These are phyloP conservation scores for Mrakia frigida DNA, from an alignment of 768 basidiomycete species.

Conservation along the genomic window DNA sequence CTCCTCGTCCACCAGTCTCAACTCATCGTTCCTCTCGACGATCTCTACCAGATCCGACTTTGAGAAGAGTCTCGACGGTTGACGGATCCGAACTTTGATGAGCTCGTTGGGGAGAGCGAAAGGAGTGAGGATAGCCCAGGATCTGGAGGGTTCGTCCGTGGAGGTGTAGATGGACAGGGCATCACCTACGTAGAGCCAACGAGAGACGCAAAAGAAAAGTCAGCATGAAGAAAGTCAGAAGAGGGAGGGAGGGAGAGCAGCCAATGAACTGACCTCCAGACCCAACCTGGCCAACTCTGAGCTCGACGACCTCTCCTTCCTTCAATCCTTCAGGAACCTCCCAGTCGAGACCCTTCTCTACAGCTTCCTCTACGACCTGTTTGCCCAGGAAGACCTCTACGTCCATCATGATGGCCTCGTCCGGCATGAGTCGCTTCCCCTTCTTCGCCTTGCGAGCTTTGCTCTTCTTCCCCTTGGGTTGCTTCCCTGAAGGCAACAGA, in stretches of 20 bases:
- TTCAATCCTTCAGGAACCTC: conserved; percentile 12
- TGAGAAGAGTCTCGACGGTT: conserved; percentile 62
- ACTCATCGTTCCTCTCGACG: conserved; percentile 38
- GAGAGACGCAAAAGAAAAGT: neutral
- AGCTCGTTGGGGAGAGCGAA: conserved; percentile 79
- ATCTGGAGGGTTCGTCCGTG: neutral
- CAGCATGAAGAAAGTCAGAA: neutral
- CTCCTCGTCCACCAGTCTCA: conserved; percentile 48
- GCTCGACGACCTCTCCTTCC: neutral
- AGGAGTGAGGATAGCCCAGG: conserved; percentile 77
- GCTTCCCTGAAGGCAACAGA: neutral
- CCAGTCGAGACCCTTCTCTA: conserved; percentile 2
- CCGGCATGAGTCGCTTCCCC: conserved; percentile 9
- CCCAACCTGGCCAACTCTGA: neutral
- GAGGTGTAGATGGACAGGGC: conserved; percentile 8
- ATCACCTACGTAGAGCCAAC: no score
- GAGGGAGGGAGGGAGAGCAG: neutral
- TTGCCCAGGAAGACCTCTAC: conserved; percentile 23
- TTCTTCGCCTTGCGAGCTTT: conserved; percentile 2
- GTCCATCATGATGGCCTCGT: conserved; percentile 25
- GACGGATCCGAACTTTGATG: conserved; percentile 66
- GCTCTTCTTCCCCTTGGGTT: neutral
- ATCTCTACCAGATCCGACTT: conserved; percentile 68
- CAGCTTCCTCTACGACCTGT: neutral
- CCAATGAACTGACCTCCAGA: conserved; percentile 13